phyloP scores from a whole-genome alignment of 1,139 yeast species.

The Blastobotrys arbuscula region DNA sequence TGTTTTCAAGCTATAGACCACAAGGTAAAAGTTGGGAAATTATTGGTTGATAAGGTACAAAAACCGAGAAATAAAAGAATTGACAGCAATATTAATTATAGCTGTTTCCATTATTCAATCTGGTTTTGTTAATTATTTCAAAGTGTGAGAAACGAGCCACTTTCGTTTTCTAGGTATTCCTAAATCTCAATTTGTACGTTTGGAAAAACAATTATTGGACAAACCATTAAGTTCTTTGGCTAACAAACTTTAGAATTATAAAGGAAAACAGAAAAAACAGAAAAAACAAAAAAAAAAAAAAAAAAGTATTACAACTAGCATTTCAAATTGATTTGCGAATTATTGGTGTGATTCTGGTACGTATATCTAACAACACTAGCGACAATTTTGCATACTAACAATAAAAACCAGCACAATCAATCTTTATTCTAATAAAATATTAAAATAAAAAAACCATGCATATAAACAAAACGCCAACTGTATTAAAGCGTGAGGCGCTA shows the following conservation, averaged over 20 bases:
- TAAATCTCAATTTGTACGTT: no score
- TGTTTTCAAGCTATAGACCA: background rate
- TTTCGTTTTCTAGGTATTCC: no score
- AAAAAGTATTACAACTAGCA: background rate
- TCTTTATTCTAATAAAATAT: background rate
- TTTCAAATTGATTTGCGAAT: background rate
- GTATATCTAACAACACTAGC: background rate
- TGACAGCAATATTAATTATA: no score
- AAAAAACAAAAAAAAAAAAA: background rate
- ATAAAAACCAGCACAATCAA: background rate
- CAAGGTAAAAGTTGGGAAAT: no score
- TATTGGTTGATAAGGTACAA: no score
- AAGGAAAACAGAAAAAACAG: background rate
- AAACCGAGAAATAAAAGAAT: no score
- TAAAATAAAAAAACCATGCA: conserved; percentile 13
- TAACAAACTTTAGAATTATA: no score
- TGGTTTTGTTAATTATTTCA: no score
- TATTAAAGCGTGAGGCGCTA: conserved; percentile 25
- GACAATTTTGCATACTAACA: background rate
- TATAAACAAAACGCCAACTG: conserved; percentile 27
- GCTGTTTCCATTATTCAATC: no score
- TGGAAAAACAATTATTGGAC: no score
- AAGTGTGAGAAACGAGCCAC: no score
- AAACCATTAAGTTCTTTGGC: no score
- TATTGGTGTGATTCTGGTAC: background rate